phyloP scores from a whole-genome alignment of 768 basidiomycete genomes.

The Neoboletus brunneissimus region DNA sequence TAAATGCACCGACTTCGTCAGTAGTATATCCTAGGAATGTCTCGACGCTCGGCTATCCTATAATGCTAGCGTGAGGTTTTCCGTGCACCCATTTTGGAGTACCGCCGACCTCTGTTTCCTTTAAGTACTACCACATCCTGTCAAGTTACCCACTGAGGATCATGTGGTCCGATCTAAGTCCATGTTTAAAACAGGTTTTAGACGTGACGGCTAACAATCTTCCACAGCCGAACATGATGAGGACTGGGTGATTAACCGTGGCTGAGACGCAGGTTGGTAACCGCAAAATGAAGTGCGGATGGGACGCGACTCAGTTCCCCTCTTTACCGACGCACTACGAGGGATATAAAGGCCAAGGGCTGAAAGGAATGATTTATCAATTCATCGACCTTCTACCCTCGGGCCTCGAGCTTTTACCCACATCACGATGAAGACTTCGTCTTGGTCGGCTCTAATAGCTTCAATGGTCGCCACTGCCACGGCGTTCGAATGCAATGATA shows the following conservation, averaged over 20 bases:
- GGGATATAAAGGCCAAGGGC: neutral
- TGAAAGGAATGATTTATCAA: neutral
- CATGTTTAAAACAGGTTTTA: no score
- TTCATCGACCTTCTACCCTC: neutral
- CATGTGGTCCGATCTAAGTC: no score
- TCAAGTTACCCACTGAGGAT: no score
- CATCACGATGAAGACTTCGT: neutral
- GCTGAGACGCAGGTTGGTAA: no score
- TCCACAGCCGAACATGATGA: no score
- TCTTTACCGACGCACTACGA: neutral
- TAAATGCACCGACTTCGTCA: no score
- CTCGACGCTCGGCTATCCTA: neutral
- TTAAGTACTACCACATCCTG: no score
- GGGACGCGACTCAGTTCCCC: neutral
- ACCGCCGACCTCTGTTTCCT: no score
- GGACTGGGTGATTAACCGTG: no score
- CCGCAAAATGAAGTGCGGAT: neutral
- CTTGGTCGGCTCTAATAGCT: neutral
- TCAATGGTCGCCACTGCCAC: neutral
- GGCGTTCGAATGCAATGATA: neutral
- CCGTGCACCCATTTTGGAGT: no score
- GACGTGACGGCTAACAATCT: no score
- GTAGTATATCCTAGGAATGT: no score
- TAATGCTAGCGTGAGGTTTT: neutral
- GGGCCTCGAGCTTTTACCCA: neutral